phyloP scores from a whole-genome alignment of 2,329 filamentous ascomycete species.

The Meredithiella fracta region DNA sequence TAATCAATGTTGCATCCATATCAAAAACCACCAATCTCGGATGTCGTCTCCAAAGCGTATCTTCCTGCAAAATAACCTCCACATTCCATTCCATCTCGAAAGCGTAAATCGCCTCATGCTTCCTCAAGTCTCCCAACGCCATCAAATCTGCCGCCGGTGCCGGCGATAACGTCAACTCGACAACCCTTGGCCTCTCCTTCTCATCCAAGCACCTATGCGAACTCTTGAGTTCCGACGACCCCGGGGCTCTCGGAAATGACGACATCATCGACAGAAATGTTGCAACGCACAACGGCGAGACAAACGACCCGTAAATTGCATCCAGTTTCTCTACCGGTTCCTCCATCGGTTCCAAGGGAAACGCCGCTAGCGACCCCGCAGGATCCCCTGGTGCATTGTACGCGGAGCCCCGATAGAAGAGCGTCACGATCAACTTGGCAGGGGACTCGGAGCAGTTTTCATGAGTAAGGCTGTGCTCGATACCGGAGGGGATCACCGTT shows the following conservation, averaged over 20 bases:
- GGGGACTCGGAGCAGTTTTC: slow-evolving; percentile 40
- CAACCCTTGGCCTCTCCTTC: slow-evolving; percentile 41
- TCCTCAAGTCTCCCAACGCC: slow-evolving; percentile 51
- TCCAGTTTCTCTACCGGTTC: slow-evolving; percentile 41
- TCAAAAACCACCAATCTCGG: slow-evolving; percentile 88
- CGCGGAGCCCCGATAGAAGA: slow-evolving; percentile 39
- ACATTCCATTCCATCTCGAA: slow-evolving; percentile 85
- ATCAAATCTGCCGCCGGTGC: slow-evolving; percentile 46
- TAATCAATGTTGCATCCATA: slow-evolving; percentile 96
- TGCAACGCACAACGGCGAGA: slow-evolving; percentile 48
- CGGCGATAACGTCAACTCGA: slow-evolving; percentile 48
- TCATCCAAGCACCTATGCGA: slow-evolving; percentile 50
- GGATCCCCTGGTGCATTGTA: slow-evolving; percentile 29
- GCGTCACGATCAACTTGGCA: slow-evolving; percentile 41
- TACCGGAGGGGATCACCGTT: slow-evolving; percentile 43
- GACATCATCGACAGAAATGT: slow-evolving; percentile 52
- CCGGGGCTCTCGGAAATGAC: slow-evolving; percentile 38
- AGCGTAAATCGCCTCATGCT: slow-evolving; percentile 64
- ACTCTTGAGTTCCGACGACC: slow-evolving; percentile 37
- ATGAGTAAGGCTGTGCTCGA: slow-evolving; percentile 46
- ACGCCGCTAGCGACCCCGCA: slow-evolving; percentile 39
- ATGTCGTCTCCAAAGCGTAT: slow-evolving; percentile 58
- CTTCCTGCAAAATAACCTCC: slow-evolving; percentile 61
- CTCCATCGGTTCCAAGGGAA: slow-evolving; percentile 41
- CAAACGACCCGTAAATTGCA: slow-evolving; percentile 48